phyloP scores from a whole-genome alignment of 495 filamentous ascomycete species.

The Hypoxylon trugodes region DNA sequence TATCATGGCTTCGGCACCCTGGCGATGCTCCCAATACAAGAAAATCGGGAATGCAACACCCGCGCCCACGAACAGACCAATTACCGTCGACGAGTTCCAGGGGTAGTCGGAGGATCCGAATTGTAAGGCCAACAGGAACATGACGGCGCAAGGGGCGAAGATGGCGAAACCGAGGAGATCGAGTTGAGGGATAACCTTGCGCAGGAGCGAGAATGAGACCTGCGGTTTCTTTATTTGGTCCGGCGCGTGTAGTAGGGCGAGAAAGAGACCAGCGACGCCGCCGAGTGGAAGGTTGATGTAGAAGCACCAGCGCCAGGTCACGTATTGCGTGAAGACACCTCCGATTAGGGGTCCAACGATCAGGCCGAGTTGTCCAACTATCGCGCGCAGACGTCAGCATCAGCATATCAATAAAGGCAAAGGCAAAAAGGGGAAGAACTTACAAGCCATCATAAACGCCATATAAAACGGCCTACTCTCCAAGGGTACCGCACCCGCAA shows the following conservation, averaged over 20 bases:
- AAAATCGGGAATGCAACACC: conserved; percentile 51
- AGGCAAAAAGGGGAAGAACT: conserved; percentile 6
- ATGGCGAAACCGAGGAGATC: conserved; percentile 60
- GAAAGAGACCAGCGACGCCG: conserved; percentile 51
- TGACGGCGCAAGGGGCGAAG: conserved; percentile 57
- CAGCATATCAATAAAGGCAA: background rate
- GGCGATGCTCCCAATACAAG: conserved; percentile 56
- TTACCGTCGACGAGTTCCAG: conserved; percentile 55
- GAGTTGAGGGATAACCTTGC: conserved; percentile 45
- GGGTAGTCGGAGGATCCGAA: conserved; percentile 60
- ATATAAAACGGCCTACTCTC: conserved; percentile 53
- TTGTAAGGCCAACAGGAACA: conserved; percentile 61
- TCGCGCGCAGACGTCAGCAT: too few relatives aligned
- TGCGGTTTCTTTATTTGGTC: conserved; percentile 38
- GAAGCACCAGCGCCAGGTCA: conserved; percentile 63
- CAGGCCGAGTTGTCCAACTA: conserved; percentile 49
- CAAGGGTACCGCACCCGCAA: conserved; percentile 56
- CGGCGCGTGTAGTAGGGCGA: conserved; percentile 59
- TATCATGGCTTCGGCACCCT: conserved; percentile 58
- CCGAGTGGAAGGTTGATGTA: conserved; percentile 74
- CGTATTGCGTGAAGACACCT: conserved; percentile 69
- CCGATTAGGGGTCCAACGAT: conserved; percentile 63
- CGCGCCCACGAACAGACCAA: conserved; percentile 57
- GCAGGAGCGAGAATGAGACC: conserved; percentile 29
- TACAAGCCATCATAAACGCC: conserved; percentile 39